A percentile compares a stretch with the other conserved stretches of the same genome.
Conservation (phyloP, 768 basidiomycete genomes). For the Pleurotus platypus region DNA sequence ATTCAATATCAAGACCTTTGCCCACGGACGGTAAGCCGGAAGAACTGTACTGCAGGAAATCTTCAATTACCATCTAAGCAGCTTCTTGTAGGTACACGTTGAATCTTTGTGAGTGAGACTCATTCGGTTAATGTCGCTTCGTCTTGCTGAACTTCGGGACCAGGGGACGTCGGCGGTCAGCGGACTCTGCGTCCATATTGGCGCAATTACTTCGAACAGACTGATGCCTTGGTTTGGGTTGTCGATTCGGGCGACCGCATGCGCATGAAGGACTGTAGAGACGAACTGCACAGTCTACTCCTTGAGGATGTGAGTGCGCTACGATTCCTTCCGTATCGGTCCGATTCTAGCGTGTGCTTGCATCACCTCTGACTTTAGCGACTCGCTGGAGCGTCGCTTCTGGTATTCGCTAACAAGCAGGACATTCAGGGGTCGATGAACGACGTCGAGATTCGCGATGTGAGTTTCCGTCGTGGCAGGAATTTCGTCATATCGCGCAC, state of each 20-base stretch:
- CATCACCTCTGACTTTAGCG: conserved; percentile 46
- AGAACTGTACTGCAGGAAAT: conserved; percentile 14
- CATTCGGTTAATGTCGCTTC: conserved; percentile 9
- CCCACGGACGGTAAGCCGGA: conserved; percentile 75
- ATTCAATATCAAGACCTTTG: conserved; percentile 98
- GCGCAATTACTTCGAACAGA: conserved; percentile 99
- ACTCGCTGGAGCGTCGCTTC: conserved; percentile 90
- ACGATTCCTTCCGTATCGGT: conserved; percentile 5
- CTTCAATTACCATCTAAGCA: conserved; percentile 17
- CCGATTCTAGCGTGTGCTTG: conserved; percentile 1
- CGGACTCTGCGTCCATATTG: conserved; percentile 95
- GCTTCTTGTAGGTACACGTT: conserved; percentile 58
- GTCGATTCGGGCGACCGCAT: conserved; percentile 93
- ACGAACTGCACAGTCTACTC: conserved; percentile 82
- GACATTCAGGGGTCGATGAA: conserved; percentile 88
- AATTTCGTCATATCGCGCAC: conserved; percentile 12
- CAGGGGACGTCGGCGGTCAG: conserved; percentile 99
- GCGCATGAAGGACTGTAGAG: conserved; percentile 86
- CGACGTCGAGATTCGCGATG: conserved; percentile 77
- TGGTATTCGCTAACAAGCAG: conserved; percentile 98
- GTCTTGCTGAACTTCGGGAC: conserved; percentile 11
- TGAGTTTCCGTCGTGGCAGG: conserved; percentile 32
- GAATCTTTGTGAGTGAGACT: conserved; percentile 63
- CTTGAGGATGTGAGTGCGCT: conserved; percentile 78
- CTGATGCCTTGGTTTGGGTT: conserved; percentile 98